Evolutionary conservation across 768 basidiomycete genomes (phyloP).

Genomic region (Suillus sp.): DNA sequence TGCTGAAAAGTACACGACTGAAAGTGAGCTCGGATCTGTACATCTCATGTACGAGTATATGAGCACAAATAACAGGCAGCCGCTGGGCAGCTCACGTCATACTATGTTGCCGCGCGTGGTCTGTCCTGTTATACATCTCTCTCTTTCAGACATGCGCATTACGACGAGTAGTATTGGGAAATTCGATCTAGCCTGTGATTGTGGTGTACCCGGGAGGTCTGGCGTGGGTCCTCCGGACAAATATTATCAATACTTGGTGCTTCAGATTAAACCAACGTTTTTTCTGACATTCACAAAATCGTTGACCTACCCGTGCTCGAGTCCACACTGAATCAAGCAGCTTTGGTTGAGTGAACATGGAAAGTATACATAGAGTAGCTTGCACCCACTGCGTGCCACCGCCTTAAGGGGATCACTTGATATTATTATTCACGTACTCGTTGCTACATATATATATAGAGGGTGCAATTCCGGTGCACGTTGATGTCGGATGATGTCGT

Average conservation of each 20-base stretch:
- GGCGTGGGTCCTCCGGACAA: neutral
- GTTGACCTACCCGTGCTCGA: neutral
- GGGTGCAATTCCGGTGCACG: neutral
- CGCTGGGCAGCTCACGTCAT: neutral
- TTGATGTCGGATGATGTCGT: neutral
- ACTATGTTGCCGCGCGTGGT: neutral
- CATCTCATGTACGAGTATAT: neutral
- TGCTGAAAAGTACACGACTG: neutral
- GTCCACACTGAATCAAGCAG: neutral
- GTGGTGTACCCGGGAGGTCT: neutral
- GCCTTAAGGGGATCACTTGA: neutral
- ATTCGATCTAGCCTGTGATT: neutral
- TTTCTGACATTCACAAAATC: neutral
- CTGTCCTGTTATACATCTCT: neutral
- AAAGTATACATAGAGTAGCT: neutral
- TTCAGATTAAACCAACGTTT: neutral
- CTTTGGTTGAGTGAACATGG: neutral
- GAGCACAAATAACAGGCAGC: too few species aligned
- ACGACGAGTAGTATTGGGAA: neutral
- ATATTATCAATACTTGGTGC: neutral
- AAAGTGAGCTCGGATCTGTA: neutral
- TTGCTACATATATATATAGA: neutral
- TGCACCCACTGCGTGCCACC: neutral
- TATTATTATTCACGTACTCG: neutral
- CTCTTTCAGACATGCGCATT: neutral